Evolutionary conservation across 805 yeast genomes (phyloP).

Genomic region (Candida xyloterini): DNA sequence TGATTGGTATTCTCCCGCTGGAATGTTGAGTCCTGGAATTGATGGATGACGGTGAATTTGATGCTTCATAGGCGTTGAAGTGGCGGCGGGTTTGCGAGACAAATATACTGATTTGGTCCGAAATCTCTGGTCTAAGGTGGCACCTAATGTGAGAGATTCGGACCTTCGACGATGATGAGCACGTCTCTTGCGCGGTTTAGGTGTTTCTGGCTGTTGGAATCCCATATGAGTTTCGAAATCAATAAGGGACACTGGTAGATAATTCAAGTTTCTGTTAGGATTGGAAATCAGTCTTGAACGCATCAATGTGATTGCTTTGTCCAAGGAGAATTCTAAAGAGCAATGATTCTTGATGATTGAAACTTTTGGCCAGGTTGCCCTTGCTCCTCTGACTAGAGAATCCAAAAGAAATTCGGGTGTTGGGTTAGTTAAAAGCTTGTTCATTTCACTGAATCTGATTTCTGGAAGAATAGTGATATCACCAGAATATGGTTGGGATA

Average conservation of each 20-base stretch:
- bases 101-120: slow-evolving; percentile 8
- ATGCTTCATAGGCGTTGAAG: slow-evolving; percentile 5
- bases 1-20: not conserved
- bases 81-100: slow-evolving; percentile 6
- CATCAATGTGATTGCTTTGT: slow-evolving; percentile 67
- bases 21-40: slow-evolving; percentile 8
- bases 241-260: slow-evolving; percentile 18
- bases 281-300: slow-evolving; percentile 56
- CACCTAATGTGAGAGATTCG: slow-evolving; percentile 14
- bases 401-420: slow-evolving; percentile 69
- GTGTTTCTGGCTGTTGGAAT: not conserved
- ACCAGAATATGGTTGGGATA: slow-evolving; percentile 88
- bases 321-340: slow-evolving; percentile 83
- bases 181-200: slow-evolving; percentile 4
- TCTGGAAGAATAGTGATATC: slow-evolving; percentile 92
- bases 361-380: slow-evolving; percentile 92
- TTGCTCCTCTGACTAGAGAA: slow-evolving; percentile 75
- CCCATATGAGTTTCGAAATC: not conserved
- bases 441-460: slow-evolving; percentile 53
- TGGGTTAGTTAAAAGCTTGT: slow-evolving; percentile 74
- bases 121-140: slow-evolving; percentile 8
- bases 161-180: slow-evolving; percentile 20
- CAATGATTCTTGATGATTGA: slow-evolving; percentile 86
- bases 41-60: slow-evolving; percentile 9
- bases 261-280: slow-evolving; percentile 14